These are phyloP conservation scores for Gleditsia sinensis DNA, from an alignment of 306 rosid genomes.

Conservation along the genomic window DNA sequence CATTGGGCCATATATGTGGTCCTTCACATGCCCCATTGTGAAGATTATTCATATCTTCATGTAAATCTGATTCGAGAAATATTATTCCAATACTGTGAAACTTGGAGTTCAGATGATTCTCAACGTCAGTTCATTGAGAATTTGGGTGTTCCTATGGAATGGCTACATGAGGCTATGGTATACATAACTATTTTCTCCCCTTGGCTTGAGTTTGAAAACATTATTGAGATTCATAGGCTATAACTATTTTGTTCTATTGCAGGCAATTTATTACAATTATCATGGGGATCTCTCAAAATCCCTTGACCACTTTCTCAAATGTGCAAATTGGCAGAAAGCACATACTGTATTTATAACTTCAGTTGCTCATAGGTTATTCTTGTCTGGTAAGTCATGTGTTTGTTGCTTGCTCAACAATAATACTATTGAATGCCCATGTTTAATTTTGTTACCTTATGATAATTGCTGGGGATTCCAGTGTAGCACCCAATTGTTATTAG, in stretches of 20 bases:
- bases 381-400: conserved; percentile 59
- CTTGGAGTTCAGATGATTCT: conserved; percentile 84
- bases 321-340: conserved; percentile 93
- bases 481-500: background rate
- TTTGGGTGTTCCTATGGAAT: conserved; percentile 79
- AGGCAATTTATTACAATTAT: conserved; percentile 85
- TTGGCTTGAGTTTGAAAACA: conserved; percentile 29
- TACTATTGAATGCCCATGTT: background rate
- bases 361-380: conserved; percentile 75
- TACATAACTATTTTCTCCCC: conserved; percentile 27
- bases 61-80: conserved; percentile 86
- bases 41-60: conserved; percentile 84
- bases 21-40: conserved; percentile 79
- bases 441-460: background rate
- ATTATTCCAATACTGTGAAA: conserved; percentile 91
- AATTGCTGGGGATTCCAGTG: background rate
- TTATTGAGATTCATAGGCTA: conserved; percentile 12
- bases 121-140: conserved; percentile 81
- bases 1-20: conserved; percentile 98
- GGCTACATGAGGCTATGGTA: conserved; percentile 99
- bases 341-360: conserved; percentile 75
- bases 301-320: conserved; percentile 81
- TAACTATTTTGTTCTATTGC: conserved; percentile 39
- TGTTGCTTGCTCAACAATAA: conserved; percentile 23
- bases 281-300: conserved; percentile 70